Evolutionary conservation across 2,329 filamentous ascomycete genomes (phyloP), one percentile per base, ranked within the genome.

Genomic region (Alternaria arborescens): DNA sequence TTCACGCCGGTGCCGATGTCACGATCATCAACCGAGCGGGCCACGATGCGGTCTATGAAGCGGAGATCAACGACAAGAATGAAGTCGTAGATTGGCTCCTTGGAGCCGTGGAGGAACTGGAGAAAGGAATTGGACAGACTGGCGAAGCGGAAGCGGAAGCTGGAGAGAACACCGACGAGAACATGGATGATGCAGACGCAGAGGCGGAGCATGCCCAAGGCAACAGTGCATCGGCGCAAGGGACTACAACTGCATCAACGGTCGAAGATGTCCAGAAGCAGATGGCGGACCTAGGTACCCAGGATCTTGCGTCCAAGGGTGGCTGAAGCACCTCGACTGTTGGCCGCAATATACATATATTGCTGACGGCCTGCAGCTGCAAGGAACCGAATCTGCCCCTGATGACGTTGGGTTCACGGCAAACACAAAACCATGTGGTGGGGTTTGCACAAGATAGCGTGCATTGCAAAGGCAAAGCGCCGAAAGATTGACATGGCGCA

Each of bases 21-120:
- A 88, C 88, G 11, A 82, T 93, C 32, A 89, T 89, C 73, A 98
- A 98, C 76, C 87, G 89, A 74, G 91, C 91, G 48, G 93, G 96
- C 28, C 92, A 97, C 71, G 90, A 83, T 61, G 81, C 82, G 5
- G 80, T 83, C 32, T 84, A 82, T 56, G 82, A 84, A 70, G 82
- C 82, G 4, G 82, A 84, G 68, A 73, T 82, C 38, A 82, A 82
- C 54, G 82, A 82, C 54, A 83, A 82, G 75, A 75, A 77, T 55
- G 80, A 83, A 20, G 81, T 84, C 16, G 82, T 84, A 24, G 81
- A 81, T 51, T 82, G 79, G 71, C 65, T 84, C 65, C 76, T 84
- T 42, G 80, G 79, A 41, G 79, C 79, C n/a, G 82, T 81, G 5
- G 81, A 81, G 24, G 80, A 77, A 50, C 61, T 80, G 51, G 77